A percentile compares a stretch with the other conserved stretches of the same genome.
These are phyloP conservation scores for Yamadazyma taylorii DNA, from an alignment of 1,139 yeast genomes.

Conservation along the genomic window DNA sequence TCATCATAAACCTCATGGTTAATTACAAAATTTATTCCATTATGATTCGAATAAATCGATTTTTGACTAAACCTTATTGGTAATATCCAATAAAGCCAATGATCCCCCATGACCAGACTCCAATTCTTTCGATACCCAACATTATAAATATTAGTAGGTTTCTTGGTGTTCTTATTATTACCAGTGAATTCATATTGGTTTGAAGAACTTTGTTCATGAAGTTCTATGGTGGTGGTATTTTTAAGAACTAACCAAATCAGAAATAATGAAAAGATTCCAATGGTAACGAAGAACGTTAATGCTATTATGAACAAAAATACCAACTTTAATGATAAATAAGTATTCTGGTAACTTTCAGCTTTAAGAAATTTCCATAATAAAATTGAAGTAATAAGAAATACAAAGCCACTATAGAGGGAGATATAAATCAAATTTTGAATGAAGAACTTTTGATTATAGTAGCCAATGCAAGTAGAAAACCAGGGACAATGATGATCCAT, in stretches of 20 bases:
- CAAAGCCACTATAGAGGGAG: constrained; percentile 44
- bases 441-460: constrained; percentile 22
- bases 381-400: constrained; percentile 38
- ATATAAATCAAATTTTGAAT: constrained; percentile 70
- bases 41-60: constrained; percentile 28
- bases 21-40: constrained; percentile 54
- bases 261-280: constrained; percentile 58
- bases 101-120: constrained; percentile 69
- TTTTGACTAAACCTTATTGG: constrained; percentile 48
- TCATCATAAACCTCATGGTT: constrained; percentile 43
- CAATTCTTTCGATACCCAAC: constrained; percentile 66
- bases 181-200: constrained; percentile 40
- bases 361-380: constrained; percentile 54
- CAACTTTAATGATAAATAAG: constrained; percentile 55
- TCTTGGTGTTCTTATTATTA: constrained; percentile 26
- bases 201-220: constrained; percentile 40
- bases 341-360: constrained; percentile 35
- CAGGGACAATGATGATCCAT: constrained; percentile 98
- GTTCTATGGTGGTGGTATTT: constrained; percentile 83
- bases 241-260: constrained; percentile 57
- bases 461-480: constrained; percentile 88
- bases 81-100: constrained; percentile 65
- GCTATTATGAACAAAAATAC: constrained; percentile 61
- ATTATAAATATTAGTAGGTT: constrained; percentile 70
- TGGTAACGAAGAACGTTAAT: constrained; percentile 62